Percentiles rank a stretch among this genome's conserved stretches.
These are phyloP conservation scores for Tulasnella sp. DNA, from an alignment of 768 basidiomycete genomes.

Conservation along the genomic window DNA sequence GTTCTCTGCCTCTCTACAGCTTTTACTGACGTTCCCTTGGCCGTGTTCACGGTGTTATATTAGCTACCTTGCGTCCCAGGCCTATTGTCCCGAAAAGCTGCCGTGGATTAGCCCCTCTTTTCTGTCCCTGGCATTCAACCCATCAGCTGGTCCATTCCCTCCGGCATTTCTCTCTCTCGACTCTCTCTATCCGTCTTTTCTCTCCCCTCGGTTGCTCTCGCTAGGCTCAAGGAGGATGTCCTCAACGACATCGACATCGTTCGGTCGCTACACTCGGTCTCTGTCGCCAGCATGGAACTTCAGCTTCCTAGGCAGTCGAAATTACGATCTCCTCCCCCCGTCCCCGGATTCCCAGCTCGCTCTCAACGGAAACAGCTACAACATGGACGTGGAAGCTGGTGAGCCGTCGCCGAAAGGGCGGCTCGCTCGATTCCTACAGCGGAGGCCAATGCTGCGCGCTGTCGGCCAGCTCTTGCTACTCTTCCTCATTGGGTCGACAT, in stretches of 20 bases:
- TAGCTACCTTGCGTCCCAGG: no score
- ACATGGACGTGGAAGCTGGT: not conserved
- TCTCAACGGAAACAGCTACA: not conserved
- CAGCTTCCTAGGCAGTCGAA: constrained; percentile 1
- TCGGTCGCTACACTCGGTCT: not conserved
- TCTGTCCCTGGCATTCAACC: no score
- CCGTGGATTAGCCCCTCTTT: no score
- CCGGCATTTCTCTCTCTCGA: not conserved
- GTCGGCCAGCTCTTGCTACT: constrained; percentile 77
- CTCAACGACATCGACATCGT: not conserved
- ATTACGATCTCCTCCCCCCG: constrained; percentile 10
- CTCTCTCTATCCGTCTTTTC: not conserved
- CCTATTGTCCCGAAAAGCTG: no score
- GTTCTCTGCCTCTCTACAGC: no score
- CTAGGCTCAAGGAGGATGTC: not conserved
- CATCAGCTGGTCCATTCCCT: no score
- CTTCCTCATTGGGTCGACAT: constrained; percentile 61
- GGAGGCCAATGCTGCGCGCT: constrained; percentile 60
- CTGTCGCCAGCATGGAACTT: not conserved
- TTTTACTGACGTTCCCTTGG: no score
- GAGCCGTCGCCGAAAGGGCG: not conserved
- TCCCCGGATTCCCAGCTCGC: not conserved
- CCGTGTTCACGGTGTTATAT: no score
- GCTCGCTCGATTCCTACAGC: not conserved
- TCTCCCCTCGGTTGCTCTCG: not conserved